Conservation (phyloP, 2,329 filamentous ascomycete species). For the Fusarium sp. region DNA sequence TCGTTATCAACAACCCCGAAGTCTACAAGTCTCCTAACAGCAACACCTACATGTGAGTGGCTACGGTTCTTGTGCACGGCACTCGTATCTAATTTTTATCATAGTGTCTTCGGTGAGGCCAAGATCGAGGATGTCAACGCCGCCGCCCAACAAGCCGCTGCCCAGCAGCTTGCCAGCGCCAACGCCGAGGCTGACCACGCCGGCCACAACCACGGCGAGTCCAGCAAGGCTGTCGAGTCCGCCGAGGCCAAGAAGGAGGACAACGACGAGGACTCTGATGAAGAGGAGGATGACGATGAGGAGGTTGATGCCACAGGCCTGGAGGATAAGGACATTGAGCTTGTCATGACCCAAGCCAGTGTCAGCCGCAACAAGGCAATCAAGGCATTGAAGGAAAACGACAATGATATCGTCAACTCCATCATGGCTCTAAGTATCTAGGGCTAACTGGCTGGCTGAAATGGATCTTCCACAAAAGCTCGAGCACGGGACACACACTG, state of each 20-base stretch:
- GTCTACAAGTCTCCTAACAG: conserved; percentile 99
- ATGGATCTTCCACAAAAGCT: conserved; percentile 41
- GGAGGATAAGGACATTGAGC: conserved; percentile 99
- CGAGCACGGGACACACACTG: conserved; percentile 43
- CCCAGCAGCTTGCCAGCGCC: conserved; percentile 89
- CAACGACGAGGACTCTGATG: conserved; percentile 80
- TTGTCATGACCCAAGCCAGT: conserved; percentile 97
- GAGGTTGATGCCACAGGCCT: conserved; percentile 95
- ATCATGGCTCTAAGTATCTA: conserved; percentile 98
- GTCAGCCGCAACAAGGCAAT: conserved; percentile 98
- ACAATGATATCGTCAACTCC: conserved; percentile 99
- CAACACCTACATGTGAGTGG: conserved; percentile 98
- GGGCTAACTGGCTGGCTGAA: conserved; percentile 40
- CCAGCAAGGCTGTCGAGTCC: conserved; percentile 71
- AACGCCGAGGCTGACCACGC: conserved; percentile 75
- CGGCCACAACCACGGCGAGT: conserved; percentile 79
- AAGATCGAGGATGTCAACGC: conserved; percentile 99
- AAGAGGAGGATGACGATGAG: conserved; percentile 94
- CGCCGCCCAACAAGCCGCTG: conserved; percentile 93
- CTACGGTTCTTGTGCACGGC: not conserved
- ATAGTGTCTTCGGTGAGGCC: conserved; percentile 98
- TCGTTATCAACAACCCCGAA: conserved; percentile 99
- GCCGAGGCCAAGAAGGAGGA: conserved; percentile 80
- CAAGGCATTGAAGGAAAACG: conserved; percentile 98
- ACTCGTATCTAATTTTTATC: conserved; percentile 2